Percentiles rank a stretch among this genome's conserved stretches.
Evolutionary conservation across 2,329 filamentous ascomycete species (phyloP).

Genomic region (Westerdykella sp.): DNA sequence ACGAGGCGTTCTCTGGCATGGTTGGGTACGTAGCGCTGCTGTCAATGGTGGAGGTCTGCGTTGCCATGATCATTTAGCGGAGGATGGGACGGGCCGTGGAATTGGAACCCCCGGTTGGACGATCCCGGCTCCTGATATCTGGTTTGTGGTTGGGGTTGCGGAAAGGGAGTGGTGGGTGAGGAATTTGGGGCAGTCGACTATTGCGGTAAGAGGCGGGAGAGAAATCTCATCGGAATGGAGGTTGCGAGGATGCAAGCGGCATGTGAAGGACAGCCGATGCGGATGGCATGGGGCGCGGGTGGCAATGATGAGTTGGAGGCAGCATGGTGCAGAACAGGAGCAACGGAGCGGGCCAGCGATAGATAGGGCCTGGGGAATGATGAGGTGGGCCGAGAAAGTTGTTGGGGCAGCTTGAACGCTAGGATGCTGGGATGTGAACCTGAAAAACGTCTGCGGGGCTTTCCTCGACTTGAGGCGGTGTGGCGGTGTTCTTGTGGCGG

Average conservation of each 20-base stretch:
- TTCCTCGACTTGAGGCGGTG: no score
- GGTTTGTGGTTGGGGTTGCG: conserved; percentile 2
- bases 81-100: background rate
- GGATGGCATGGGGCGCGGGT: no score
- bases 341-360: background rate
- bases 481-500: no score
- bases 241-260: conserved; percentile 8
- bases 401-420: no score
- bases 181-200: conserved; percentile 2
- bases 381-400: no score
- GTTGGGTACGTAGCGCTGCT: no score
- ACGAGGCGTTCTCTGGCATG: no score
- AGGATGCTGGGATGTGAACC: no score
- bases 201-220: background rate
- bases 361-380: background rate
- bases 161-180: conserved; percentile 6
- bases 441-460: no score
- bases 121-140: background rate
- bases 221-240: conserved; percentile 5
- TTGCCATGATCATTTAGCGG: no score
- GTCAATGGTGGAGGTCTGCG: no score
- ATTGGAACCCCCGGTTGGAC: background rate
- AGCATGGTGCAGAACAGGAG: background rate
- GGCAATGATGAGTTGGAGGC: background rate
- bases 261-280: background rate